Evolutionary conservation across 75 land plant genomes (phyloP).

Genomic region (Pseudotsuga menziesii): DNA sequence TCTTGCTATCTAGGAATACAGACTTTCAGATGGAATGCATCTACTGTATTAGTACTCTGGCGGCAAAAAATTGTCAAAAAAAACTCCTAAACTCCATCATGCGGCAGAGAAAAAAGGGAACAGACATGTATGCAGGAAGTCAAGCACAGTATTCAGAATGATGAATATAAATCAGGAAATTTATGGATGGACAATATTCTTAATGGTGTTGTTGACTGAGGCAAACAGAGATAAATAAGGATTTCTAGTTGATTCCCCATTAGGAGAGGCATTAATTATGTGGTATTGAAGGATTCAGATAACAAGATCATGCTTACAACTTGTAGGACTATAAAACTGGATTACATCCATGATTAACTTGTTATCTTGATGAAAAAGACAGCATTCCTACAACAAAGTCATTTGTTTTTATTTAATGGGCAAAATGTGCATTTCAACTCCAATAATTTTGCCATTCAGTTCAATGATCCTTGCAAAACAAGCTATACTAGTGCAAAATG

Average conservation of each 20-base stretch:
- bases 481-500: neutral
- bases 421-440: neutral
- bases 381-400: neutral
- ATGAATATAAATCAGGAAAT: neutral
- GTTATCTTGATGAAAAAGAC: constrained; percentile 1
- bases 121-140: neutral
- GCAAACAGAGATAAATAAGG: neutral
- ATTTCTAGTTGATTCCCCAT: neutral
- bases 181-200: neutral
- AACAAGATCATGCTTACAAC: neutral
- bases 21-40: neutral
- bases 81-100: neutral
- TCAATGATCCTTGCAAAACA: neutral
- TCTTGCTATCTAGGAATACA: neutral
- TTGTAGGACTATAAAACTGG: neutral
- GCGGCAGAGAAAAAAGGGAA: neutral
- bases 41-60: neutral
- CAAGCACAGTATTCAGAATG: neutral
- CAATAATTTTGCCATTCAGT: neutral
- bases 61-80: neutral
- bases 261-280: neutral
- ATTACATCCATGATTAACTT: neutral
- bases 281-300: neutral
- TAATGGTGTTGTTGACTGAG: neutral
- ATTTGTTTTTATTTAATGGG: neutral